Conservation (phyloP, 2,329 filamentous ascomycete genomes). For the Sarocladiaceae sp. region DNA sequence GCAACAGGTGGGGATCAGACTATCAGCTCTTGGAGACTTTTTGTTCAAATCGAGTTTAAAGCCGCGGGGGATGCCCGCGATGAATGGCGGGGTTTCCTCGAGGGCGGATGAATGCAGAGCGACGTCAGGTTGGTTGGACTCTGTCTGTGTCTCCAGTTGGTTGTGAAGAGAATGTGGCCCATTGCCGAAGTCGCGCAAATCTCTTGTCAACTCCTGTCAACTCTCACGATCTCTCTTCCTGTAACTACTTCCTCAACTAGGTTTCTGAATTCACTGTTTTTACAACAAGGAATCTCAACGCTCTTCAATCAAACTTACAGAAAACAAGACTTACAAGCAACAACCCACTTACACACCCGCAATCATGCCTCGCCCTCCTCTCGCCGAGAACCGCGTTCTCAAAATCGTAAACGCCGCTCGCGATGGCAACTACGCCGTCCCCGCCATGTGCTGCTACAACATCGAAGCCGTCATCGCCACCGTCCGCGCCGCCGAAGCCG, state of each 20-base stretch:
- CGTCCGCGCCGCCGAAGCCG: conserved; percentile 60
- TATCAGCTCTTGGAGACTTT: conserved; percentile 2
- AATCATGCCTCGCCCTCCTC: conserved; percentile 9
- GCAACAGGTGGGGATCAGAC: too few relatives aligned
- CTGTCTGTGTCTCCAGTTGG: too few relatives aligned
- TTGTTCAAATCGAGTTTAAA: not conserved
- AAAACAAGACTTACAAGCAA: too few relatives aligned
- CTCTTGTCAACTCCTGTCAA: not conserved
- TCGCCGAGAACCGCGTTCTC: conserved; percentile 10
- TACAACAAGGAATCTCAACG: too few relatives aligned
- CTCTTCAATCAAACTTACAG: too few relatives aligned
- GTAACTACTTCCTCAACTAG: not conserved
- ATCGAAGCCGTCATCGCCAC: conserved; percentile 63
- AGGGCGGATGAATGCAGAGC: conserved; percentile 4
- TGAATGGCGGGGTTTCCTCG: conserved; percentile 1
- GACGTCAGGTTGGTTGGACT: too few relatives aligned
- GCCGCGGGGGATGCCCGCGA: conserved; percentile 7
- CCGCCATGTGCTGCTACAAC: conserved; percentile 55
- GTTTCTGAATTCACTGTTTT: not conserved
- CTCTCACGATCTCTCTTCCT: not conserved
- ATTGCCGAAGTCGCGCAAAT: not conserved
- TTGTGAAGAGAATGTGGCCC: too few relatives aligned
- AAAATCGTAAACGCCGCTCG: conserved; percentile 15
- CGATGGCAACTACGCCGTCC: conserved; percentile 41
- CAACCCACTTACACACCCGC: not conserved